These are phyloP conservation scores for Rhodosporidiobolus odoratus DNA, from an alignment of 768 basidiomycete genomes.

Conservation along the genomic window DNA sequence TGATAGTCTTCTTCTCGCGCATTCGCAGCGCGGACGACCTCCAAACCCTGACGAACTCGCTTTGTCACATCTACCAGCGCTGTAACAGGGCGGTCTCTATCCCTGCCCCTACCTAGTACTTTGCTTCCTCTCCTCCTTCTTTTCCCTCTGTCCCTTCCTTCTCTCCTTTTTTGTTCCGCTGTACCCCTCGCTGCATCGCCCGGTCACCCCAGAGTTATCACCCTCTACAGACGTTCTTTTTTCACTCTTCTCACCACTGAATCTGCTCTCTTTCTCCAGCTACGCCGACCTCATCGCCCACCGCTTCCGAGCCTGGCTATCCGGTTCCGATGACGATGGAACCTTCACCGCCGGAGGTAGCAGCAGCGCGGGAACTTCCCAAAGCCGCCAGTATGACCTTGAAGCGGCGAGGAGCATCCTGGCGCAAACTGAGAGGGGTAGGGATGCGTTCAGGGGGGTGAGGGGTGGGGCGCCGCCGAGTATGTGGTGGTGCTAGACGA, in stretches of 20 bases:
- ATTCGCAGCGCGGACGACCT: constrained; percentile 10
- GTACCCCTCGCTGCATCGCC: no score
- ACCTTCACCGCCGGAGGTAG: background rate
- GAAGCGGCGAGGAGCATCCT: background rate
- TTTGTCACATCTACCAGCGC: constrained; percentile 17
- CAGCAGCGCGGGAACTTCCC: background rate
- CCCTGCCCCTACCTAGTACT: constrained; percentile 27
- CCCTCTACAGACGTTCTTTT: no score
- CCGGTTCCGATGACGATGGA: background rate
- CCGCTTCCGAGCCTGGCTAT: constrained; percentile 13
- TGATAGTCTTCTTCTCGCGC: background rate
- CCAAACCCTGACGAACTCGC: background rate
- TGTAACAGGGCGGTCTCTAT: constrained; percentile 29
- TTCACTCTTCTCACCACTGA: background rate
- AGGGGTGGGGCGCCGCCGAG: constrained; percentile 4
- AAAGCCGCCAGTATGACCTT: background rate
- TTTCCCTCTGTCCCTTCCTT: background rate
- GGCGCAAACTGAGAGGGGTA: background rate
- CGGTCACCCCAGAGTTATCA: no score
- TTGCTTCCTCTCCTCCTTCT: background rate
- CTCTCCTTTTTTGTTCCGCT: background rate
- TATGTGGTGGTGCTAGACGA: constrained; percentile 20
- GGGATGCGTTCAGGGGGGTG: constrained; percentile 4
- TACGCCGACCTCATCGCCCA: constrained; percentile 27
- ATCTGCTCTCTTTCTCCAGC: background rate